Conservation (phyloP, 2,329 filamentous ascomycete species). For the Neocatenulostroma microsporum region DNA sequence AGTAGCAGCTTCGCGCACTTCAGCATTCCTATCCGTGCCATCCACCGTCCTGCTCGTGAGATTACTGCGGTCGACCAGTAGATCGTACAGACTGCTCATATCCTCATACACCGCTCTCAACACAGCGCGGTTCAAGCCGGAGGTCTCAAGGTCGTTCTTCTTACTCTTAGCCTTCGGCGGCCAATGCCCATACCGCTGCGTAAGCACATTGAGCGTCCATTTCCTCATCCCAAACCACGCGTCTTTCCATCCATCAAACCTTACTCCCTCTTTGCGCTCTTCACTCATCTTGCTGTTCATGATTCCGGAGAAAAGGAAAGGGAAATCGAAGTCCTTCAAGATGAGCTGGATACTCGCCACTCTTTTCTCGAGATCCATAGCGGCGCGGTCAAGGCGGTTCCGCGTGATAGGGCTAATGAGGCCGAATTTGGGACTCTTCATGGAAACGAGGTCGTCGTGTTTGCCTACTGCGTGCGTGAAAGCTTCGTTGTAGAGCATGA, state of each 20-base stretch:
- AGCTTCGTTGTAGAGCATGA: constrained; percentile 78
- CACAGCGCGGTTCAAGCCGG: constrained; percentile 76
- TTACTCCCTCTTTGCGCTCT: constrained; percentile 65
- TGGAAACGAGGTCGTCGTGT: constrained; percentile 61
- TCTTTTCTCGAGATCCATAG: constrained; percentile 68
- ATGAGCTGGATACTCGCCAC: constrained; percentile 62
- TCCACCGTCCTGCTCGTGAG: constrained; percentile 73
- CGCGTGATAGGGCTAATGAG: constrained; percentile 64
- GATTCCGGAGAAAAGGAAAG: constrained; percentile 77
- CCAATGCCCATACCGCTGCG: constrained; percentile 64
- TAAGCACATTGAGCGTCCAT: constrained; percentile 65
- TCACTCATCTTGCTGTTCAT: constrained; percentile 72
- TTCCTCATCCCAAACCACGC: constrained; percentile 67
- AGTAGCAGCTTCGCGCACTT: constrained; percentile 50
- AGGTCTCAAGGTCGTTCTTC: constrained; percentile 82
- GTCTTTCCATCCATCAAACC: constrained; percentile 75
- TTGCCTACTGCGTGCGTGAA: constrained; percentile 89
- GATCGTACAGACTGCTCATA: constrained; percentile 77
- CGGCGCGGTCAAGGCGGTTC: constrained; percentile 72
- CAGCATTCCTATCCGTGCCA: constrained; percentile 49
- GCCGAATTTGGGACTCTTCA: constrained; percentile 61
- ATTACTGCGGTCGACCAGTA: constrained; percentile 71
- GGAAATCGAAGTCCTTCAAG: constrained; percentile 85
- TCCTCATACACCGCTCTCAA: constrained; percentile 77
- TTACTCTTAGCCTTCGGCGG: constrained; percentile 86